Conservation (phyloP, 805 yeast genomes). For the Hanseniaspora jakobsenii region DNA sequence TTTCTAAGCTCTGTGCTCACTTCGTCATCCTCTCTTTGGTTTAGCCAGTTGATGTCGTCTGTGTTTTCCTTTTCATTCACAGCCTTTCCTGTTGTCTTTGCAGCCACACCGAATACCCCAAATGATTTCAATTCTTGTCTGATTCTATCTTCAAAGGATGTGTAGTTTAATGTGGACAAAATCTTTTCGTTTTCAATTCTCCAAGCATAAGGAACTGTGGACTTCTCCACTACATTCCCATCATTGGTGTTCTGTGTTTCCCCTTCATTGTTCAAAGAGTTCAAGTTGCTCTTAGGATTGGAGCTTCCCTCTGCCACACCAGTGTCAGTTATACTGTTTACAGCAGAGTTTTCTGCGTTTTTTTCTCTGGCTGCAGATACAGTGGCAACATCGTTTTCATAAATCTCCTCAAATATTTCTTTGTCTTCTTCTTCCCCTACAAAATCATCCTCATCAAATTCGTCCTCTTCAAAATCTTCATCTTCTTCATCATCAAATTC, state of each 20-base stretch:
- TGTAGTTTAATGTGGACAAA: conserved; percentile 46
- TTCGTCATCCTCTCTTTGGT: conserved; percentile 84
- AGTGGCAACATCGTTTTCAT: conserved; percentile 11
- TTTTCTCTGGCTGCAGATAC: too few relatives aligned
- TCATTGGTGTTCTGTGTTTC: too few relatives aligned
- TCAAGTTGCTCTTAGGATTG: too few relatives aligned
- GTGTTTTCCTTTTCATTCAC: conserved; percentile 19
- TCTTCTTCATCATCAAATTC: conserved; percentile 17
- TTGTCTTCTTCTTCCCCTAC: conserved; percentile 17
- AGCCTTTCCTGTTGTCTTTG: conserved; percentile 22
- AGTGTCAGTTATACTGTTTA: too few relatives aligned
- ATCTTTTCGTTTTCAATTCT: conserved; percentile 20
- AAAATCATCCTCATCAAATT: conserved; percentile 23
- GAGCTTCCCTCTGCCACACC: too few relatives aligned
- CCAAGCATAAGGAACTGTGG: conserved; percentile 15
- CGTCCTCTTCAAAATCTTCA: conserved; percentile 21
- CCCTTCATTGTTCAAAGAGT: too few relatives aligned
- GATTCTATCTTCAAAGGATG: conserved; percentile 72
- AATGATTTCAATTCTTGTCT: conserved; percentile 79
- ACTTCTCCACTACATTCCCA: conserved; percentile 3
- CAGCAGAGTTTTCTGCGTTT: too few relatives aligned
- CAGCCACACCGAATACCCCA: conserved; percentile 60
- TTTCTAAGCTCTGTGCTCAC: conserved; percentile 69
- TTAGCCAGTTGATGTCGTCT: conserved; percentile 48
- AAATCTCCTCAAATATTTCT: conserved; percentile 11